phyloP scores from a whole-genome alignment of 1,284 basidiomycete genomes.

The Cryptococcus maquisensis region DNA sequence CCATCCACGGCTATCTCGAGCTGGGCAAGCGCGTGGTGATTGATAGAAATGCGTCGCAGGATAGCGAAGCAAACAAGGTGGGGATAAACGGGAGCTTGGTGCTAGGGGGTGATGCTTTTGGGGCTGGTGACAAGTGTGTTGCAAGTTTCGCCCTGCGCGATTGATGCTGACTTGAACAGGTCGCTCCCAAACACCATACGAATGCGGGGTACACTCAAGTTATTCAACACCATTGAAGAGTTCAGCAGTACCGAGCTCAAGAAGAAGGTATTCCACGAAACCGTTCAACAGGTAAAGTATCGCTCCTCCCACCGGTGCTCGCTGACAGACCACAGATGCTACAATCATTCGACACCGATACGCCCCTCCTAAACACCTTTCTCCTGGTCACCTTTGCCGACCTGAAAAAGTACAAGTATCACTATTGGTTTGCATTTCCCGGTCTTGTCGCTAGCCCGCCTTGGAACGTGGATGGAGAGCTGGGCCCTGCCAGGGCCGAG shows the following conservation, averaged over 20 bases:
- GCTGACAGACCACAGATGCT: conserved; percentile 25
- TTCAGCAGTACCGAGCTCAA: conserved; percentile 83
- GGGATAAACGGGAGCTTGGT: conserved; percentile 38
- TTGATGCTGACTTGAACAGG: conserved; percentile 34
- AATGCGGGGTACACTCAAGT: conserved; percentile 70
- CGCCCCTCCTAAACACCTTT: conserved; percentile 64
- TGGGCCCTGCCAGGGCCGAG: conserved; percentile 5
- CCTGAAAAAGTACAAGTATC: conserved; percentile 95
- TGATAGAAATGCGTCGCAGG: conserved; percentile 51
- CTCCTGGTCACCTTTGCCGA: conserved; percentile 90
- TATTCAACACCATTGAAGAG: conserved; percentile 94
- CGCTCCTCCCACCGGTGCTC: conserved; percentile 6
- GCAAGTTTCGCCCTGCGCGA: conserved; percentile 1
- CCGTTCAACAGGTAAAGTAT: conserved; percentile 58
- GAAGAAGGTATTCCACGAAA: conserved; percentile 68
- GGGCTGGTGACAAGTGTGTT: conserved; percentile 19
- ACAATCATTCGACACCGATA: conserved; percentile 25
- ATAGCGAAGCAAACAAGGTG: conserved; percentile 40
- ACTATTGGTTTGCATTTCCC: conserved; percentile 97
- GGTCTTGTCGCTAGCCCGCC: conserved; percentile 79
- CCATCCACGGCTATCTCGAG: conserved; percentile 57
- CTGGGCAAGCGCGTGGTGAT: conserved; percentile 57
- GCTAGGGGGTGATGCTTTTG: conserved; percentile 36
- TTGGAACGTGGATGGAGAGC: conserved; percentile 63
- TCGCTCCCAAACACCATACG: conserved; percentile 51